A percentile compares a stretch with the other conserved stretches of the same genome.
phyloP scores from a whole-genome alignment of 768 basidiomycete species.

The Pisolithus orientalis region DNA sequence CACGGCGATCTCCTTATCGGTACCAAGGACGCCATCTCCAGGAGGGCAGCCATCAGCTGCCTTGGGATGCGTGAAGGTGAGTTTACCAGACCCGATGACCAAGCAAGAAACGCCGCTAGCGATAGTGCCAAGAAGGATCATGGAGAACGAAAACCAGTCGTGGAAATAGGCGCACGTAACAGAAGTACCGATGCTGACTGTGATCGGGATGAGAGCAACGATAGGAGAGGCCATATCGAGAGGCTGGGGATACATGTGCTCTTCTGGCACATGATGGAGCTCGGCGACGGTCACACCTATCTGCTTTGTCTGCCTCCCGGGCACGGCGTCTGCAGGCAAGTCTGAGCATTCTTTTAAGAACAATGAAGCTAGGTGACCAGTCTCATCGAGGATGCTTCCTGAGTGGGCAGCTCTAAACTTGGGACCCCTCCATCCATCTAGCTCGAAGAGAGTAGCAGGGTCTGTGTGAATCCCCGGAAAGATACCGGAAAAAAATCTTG shows the following conservation, averaged over 20 bases:
- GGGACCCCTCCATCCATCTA: too few species aligned
- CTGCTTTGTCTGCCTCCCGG: conserved; percentile 19
- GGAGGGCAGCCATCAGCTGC: conserved; percentile 20
- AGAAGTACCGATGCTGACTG: conserved; percentile 23
- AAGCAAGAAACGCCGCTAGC: conserved; percentile 26
- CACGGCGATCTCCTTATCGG: conserved; percentile 21
- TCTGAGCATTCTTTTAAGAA: conserved; percentile 20
- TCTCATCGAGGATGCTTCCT: conserved; percentile 25
- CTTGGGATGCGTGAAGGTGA: conserved; percentile 21
- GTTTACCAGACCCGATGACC: conserved; percentile 27
- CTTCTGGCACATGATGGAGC: conserved; percentile 17
- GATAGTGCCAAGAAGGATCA: conserved; percentile 30
- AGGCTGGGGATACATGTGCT: conserved; percentile 13
- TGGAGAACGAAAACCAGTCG: conserved; percentile 29
- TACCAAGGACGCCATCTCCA: conserved; percentile 26
- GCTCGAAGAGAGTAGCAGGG: too few species aligned
- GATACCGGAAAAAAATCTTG: too few species aligned
- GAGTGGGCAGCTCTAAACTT: conserved; percentile 15
- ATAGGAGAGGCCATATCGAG: conserved; percentile 14
- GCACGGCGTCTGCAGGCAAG: conserved; percentile 8
- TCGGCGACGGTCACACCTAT: conserved; percentile 23
- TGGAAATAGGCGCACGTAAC: conserved; percentile 19
- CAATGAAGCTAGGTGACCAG: conserved; percentile 26
- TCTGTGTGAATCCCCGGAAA: too few species aligned
- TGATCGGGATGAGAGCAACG: conserved; percentile 27